These are phyloP conservation scores for Trametes cubensis DNA, from an alignment of 768 basidiomycete species.

Conservation along the genomic window DNA sequence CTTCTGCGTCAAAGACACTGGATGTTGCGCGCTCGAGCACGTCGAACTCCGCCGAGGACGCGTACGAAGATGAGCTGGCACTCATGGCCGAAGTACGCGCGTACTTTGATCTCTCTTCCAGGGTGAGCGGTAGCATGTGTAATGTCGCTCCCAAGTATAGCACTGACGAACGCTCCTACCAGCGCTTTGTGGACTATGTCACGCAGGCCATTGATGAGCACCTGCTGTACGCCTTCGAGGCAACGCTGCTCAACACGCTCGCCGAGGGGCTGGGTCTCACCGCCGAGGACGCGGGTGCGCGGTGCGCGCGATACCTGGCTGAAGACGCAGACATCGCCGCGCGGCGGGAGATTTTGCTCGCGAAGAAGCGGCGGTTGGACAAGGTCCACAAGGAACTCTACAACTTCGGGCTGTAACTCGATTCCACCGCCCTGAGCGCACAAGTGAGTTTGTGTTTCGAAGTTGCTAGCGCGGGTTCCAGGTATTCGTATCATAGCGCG, in stretches of 20 bases:
- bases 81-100: no score
- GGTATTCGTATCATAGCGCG: no score
- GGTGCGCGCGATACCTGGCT: conserved; percentile 45
- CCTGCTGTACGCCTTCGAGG: conserved; percentile 38
- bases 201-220: conserved; percentile 30
- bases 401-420: conserved; percentile 34
- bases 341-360: conserved; percentile 39
- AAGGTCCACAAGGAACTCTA: conserved; percentile 41
- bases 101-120: no score
- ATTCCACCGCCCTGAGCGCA: no score
- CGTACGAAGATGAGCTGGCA: no score
- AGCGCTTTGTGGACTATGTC: conserved; percentile 25
- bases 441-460: no score
- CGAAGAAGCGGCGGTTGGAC: conserved; percentile 40
- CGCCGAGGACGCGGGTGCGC: conserved; percentile 35
- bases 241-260: conserved; percentile 36
- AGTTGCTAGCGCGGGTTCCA: no score
- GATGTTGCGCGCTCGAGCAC: no score
- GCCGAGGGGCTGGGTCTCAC: conserved; percentile 41
- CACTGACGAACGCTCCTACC: background rate
- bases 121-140: no score
- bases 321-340: conserved; percentile 46
- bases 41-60: no score
- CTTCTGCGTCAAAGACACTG: no score
- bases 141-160: no score